phyloP scores from a whole-genome alignment of 108 stramenopile species.

The Nitzschia putrida region DNA sequence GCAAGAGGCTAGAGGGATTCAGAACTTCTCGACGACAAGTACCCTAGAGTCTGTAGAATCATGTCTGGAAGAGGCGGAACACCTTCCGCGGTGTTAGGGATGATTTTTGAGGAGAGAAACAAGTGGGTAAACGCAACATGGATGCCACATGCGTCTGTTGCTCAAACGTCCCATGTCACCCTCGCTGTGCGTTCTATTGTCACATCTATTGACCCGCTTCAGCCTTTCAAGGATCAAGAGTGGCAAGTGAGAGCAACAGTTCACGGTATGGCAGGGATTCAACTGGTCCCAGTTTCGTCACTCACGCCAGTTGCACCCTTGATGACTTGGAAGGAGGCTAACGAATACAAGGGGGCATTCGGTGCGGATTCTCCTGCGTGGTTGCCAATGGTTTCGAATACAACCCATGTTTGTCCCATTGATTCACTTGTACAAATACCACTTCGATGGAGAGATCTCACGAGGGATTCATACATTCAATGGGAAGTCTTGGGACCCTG shows the following conservation, averaged over 20 bases:
- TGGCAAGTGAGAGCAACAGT: constrained; percentile 31
- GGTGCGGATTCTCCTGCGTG: not conserved
- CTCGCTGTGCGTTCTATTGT: constrained; percentile 41
- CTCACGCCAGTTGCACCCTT: constrained; percentile 16
- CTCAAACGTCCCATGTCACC: constrained; percentile 53
- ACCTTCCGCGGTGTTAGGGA: not conserved
- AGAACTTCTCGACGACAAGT: too few relatives aligned
- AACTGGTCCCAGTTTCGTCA: constrained; percentile 30
- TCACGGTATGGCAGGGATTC: constrained; percentile 37
- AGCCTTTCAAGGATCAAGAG: constrained; percentile 9
- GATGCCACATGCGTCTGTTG: constrained; percentile 61
- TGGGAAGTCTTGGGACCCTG: constrained; percentile 52
- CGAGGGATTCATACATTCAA: constrained; percentile 66
- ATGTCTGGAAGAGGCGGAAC: constrained; percentile 6
- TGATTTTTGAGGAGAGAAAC: constrained; percentile 24
- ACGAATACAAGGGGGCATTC: constrained; percentile 1
- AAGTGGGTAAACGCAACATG: constrained; percentile 53
- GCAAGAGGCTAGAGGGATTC: too few relatives aligned
- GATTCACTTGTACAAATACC: constrained; percentile 54
- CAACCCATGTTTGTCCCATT: constrained; percentile 39
- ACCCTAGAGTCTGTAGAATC: not conserved
- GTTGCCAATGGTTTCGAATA: constrained; percentile 25
- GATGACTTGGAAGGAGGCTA: not conserved
- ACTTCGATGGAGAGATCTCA: constrained; percentile 80
- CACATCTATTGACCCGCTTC: constrained; percentile 7